Evolutionary conservation across 2,329 filamentous ascomycete species (phyloP).

Genomic region (Alternaria incomplexa): DNA sequence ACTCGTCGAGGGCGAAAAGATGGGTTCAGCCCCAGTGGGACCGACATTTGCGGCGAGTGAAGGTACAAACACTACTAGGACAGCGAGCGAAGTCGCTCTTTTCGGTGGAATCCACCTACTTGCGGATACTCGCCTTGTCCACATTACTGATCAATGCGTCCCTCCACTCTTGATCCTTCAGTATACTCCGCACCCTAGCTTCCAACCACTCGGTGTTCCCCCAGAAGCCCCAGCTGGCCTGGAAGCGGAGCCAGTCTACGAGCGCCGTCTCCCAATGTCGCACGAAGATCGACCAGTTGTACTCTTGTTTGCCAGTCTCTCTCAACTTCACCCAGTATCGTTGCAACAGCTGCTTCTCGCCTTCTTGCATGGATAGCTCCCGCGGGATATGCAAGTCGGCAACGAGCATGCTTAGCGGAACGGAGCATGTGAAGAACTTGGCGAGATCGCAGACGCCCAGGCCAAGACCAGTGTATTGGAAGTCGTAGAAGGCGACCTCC

Average conservation of each 20-base stretch:
- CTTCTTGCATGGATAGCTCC: conserved; percentile 56
- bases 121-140: neutral
- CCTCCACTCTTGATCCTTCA: conserved; percentile 33
- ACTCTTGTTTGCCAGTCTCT: conserved; percentile 45
- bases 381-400: conserved; percentile 38
- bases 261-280: conserved; percentile 71
- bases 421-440: conserved; percentile 71
- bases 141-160: conserved; percentile 18
- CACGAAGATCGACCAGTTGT: conserved; percentile 61
- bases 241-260: conserved; percentile 67
- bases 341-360: conserved; percentile 60
- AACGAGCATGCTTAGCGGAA: conserved; percentile 62
- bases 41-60: neutral
- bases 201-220: conserved; percentile 46
- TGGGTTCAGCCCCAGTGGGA: neutral
- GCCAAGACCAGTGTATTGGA: conserved; percentile 71
- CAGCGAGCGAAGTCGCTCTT: neutral
- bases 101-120: neutral
- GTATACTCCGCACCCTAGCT: conserved; percentile 35
- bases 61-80: neutral
- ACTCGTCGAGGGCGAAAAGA: neutral
- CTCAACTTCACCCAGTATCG: conserved; percentile 56
- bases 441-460: conserved; percentile 70
- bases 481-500: conserved; percentile 69
- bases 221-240: conserved; percentile 49